Evolutionary conservation across 129 eudicot species (phyloP).

Genomic region (Escallonia herrerae): DNA sequence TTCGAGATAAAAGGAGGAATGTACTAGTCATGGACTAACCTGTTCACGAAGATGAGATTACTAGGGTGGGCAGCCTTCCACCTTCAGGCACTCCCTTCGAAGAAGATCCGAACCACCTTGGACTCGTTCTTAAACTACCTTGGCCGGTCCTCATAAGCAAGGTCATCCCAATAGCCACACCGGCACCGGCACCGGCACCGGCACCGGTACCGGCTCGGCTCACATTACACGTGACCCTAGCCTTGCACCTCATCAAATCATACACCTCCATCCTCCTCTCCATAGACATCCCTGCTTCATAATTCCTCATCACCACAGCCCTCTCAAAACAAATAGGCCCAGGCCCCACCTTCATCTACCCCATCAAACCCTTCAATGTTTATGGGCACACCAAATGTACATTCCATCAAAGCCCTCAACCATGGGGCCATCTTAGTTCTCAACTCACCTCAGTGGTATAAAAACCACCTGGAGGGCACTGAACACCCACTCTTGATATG

Average conservation of each 20-base stretch:
- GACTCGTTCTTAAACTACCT: conserved; percentile 68
- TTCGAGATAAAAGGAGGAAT: no score
- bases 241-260: conserved; percentile 70
- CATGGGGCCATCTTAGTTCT: conserved; percentile 49
- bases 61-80: conserved; percentile 55
- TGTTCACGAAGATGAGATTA: conserved; percentile 75
- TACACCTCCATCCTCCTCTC: conserved; percentile 53
- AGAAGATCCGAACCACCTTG: conserved; percentile 50
- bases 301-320: conserved; percentile 84
- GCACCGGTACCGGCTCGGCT: conserved; percentile 14
- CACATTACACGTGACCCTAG: conserved; percentile 44
- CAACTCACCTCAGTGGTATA: conserved; percentile 64
- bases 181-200: no score
- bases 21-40: conserved; percentile 41
- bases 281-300: conserved; percentile 77
- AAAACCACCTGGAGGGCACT: conserved; percentile 41
- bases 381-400: conserved; percentile 44
- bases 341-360: conserved; percentile 6
- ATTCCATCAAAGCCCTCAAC: conserved; percentile 53
- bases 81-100: conserved; percentile 46
- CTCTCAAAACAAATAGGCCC: conserved; percentile 56
- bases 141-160: conserved; percentile 56
- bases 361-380: conserved; percentile 29
- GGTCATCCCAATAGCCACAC: conserved; percentile 44
- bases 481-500: conserved; percentile 45